phyloP scores from a whole-genome alignment of 148 eudicot species.

The Limonium bicolor region DNA sequence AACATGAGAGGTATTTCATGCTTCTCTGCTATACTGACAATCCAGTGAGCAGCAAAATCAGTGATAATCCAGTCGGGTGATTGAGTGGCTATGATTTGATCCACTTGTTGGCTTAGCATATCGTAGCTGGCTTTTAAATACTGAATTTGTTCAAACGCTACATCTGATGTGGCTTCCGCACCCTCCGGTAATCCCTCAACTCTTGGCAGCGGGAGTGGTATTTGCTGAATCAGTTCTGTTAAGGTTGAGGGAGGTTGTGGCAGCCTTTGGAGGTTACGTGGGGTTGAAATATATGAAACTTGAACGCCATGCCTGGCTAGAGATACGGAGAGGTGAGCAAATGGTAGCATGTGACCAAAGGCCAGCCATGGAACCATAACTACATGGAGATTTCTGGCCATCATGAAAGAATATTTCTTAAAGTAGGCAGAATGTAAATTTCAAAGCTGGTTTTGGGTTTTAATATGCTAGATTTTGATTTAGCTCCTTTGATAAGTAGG shows the following conservation, averaged over 20 bases:
- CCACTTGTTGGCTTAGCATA: conserved; percentile 9
- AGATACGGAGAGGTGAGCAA: conserved; percentile 16
- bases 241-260: conserved; percentile 10
- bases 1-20: conserved; percentile 8
- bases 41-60: conserved; percentile 17
- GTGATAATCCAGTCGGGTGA: conserved; percentile 22
- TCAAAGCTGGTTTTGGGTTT: no score
- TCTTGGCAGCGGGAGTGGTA: conserved; percentile 12
- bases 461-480: no score
- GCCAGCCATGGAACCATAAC: conserved; percentile 26
- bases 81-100: conserved; percentile 2
- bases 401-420: no score
- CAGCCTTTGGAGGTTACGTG: conserved; percentile 21
- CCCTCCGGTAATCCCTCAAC: conserved; percentile 10
- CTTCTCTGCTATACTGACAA: conserved; percentile 16
- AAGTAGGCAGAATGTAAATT: no score
- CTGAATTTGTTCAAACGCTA: conserved; percentile 13
- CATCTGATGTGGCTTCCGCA: conserved; percentile 27
- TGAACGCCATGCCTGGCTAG: conserved; percentile 18
- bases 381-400: conserved; percentile 9
- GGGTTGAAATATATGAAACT: conserved; percentile 13
- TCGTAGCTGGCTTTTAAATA: conserved; percentile 27
- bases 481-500: no score
- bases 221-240: conserved; percentile 3
- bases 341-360: conserved; percentile 24